phyloP scores from a whole-genome alignment of 2,329 filamentous ascomycete species.

The Neurospora sp. region DNA sequence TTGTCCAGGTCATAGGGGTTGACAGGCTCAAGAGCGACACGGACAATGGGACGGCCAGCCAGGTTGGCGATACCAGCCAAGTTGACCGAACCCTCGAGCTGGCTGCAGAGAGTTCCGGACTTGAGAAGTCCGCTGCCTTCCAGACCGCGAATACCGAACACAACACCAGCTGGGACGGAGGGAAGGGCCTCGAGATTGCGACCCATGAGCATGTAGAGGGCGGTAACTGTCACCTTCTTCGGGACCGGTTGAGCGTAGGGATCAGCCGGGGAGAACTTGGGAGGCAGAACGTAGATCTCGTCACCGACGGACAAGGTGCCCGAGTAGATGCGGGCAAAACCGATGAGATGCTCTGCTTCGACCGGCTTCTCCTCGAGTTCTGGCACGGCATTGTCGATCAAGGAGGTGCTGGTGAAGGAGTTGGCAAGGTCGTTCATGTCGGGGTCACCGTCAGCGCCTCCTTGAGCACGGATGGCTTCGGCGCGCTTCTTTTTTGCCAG shows the following conservation, averaged over 20 bases:
- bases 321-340: conserved; percentile 89
- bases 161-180: conserved; percentile 82
- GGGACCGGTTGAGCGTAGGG: conserved; percentile 64
- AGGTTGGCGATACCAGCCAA: conserved; percentile 71
- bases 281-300: conserved; percentile 78
- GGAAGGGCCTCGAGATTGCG: conserved; percentile 72
- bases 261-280: conserved; percentile 80
- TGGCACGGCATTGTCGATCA: conserved; percentile 39
- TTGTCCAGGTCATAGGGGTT: conserved; percentile 87
- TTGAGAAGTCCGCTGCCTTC: conserved; percentile 84
- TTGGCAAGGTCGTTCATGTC: conserved; percentile 47
- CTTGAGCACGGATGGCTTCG: conserved; percentile 73
- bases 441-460: conserved; percentile 36
- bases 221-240: conserved; percentile 73
- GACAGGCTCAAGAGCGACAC: conserved; percentile 86
- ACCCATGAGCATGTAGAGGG: conserved; percentile 93
- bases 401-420: conserved; percentile 49
- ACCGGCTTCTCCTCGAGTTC: conserved; percentile 45
- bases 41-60: conserved; percentile 80
- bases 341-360: conserved; percentile 81
- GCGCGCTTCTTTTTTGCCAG: conserved; percentile 80
- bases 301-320: conserved; percentile 85
- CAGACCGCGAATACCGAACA: conserved; percentile 89
- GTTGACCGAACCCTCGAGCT: conserved; percentile 77
- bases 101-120: conserved; percentile 85